Evolutionary conservation across 148 eudicot genomes (phyloP), one percentile per base, ranked within the genome.

Genomic region (Persicaria maculosa): DNA sequence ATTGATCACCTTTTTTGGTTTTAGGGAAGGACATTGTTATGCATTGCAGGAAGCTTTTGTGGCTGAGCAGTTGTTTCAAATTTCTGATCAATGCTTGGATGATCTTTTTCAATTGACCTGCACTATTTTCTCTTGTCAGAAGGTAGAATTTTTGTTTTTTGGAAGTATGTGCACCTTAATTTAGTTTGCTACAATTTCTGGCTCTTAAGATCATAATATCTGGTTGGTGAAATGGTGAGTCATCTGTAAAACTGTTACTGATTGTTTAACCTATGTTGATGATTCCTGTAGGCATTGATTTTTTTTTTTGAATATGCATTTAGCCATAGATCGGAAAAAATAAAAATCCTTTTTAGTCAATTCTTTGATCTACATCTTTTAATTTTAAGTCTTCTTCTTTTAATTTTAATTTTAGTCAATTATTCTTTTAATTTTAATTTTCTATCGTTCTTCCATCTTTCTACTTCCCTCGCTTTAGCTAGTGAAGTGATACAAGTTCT

Each of bases 51-150:
- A 95, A 83, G 80, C 84, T 44, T 84, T 80, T 75, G 78, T 92
- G 80, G 93, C 88, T n/a, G 94, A 95, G 52, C 89, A 87, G 79
- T 83, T 95, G 82, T 92, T 95, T 82, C 98, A 88, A 82, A 87
- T 79, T 79, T 83, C 97, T 71, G 92, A 90, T 65, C 80, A 83
- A 85, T 82, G 88, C 78, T 73, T 87, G 47, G 91, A 88, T 80
- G 88, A 88, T 86, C 90, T 92, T 81, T 86, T 90, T 74, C 89
- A 84, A 85, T 88, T 93, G 50, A 81, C 97, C 65, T 83, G 87
- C 78, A 81, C 93, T 71, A 77, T 88, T 19, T 88, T 86, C 80
- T 81, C 96, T 17, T 84, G 90, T 43, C 79, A 87, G 45, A 88
- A 95, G 98, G 98, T 95, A 85, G 68, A 64, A 17, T 46, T 53